Evolutionary conservation across 208 protist genomes (phyloP).

Genomic region (Crithidia thermophila): DNA sequence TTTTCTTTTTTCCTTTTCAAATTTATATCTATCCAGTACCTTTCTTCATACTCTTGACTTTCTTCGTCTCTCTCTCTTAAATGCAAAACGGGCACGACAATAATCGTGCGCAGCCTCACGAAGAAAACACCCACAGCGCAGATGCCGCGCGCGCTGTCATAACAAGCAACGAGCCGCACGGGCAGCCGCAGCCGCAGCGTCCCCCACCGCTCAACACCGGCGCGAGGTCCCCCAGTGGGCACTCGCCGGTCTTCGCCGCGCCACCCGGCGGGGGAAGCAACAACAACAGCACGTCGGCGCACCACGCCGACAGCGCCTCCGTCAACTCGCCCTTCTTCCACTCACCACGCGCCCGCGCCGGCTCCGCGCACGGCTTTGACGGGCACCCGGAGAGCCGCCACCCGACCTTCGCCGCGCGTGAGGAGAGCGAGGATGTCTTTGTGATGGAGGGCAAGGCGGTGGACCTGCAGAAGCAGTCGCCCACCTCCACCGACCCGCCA

Average conservation of each 20-base stretch:
- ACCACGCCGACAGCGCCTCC: too few species aligned
- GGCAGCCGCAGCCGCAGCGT: neutral
- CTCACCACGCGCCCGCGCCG: neutral
- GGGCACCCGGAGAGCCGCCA: neutral
- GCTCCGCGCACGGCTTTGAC: neutral
- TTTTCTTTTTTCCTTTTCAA: constrained; percentile 10
- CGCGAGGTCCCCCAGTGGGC: neutral
- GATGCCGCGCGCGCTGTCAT: constrained; percentile 4
- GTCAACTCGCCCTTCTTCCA: constrained; percentile 8
- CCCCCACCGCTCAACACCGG: too few species aligned
- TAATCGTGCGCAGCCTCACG: constrained; percentile 11
- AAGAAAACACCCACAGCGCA: neutral
- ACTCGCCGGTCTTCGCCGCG: too few species aligned
- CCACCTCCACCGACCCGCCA: too few species aligned
- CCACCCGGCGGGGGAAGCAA: neutral
- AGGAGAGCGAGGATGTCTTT: neutral
- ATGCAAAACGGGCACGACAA: constrained; percentile 8
- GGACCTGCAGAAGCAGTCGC: neutral
- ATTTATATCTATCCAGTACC: neutral
- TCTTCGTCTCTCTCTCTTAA: neutral
- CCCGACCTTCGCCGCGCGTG: neutral
- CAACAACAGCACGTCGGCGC: neutral
- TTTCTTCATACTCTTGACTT: constrained; percentile 8
- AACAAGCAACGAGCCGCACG: neutral
- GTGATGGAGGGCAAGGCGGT: neutral